Evolutionary conservation across 2,329 filamentous ascomycete genomes (phyloP), one percentile per base, ranked within the genome.

Genomic region (Aspergillus phoenicis): DNA sequence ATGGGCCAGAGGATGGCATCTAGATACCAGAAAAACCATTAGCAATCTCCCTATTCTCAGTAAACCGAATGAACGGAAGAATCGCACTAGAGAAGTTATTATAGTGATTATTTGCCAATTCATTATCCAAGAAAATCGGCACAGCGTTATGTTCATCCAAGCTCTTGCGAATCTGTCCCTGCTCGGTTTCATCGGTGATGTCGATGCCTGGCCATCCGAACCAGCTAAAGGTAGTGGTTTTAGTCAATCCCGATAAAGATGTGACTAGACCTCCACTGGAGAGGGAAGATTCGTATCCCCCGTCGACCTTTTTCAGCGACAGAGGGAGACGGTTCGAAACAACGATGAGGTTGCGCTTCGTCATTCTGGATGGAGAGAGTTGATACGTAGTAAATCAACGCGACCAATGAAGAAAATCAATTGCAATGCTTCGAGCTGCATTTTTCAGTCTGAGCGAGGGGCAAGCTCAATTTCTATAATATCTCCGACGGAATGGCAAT

Each of bases 1-100:
- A 97, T 88, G 1, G 94, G 94, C 94, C 94, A 98, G 60, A 97
- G 87, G 74, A 97, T 97, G 6, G 91, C 93, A 78, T 98, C 91
- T 93, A 30, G 11, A 26, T 7, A 36, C 11, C 33, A 36, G 30
- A 36, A 11, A 36, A 15, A 20, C 0, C 20, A 20, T 20, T 20
- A 20, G 20, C 20, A 20, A 20, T 20, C 2, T 20, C 20, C 2
- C 20, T 20, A 20, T 20, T 20, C 2, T 20, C 20, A 20, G 20
- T 2, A 20, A 2, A 20, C 0, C 20, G 2, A 20, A 20, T 2
- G 20, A 20, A 20, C 20, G 2, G 20, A 20, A 20, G 20, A 20
- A 20, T 20, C 15, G 62, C 89, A 95, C 91, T 98, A 10, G 92
- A 93, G 77, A 98, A 97, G 36, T 93, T 93, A 71, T 98, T 98